Conservation (phyloP, 805 yeast genomes). For the Schwanniomyces occidentalis region DNA sequence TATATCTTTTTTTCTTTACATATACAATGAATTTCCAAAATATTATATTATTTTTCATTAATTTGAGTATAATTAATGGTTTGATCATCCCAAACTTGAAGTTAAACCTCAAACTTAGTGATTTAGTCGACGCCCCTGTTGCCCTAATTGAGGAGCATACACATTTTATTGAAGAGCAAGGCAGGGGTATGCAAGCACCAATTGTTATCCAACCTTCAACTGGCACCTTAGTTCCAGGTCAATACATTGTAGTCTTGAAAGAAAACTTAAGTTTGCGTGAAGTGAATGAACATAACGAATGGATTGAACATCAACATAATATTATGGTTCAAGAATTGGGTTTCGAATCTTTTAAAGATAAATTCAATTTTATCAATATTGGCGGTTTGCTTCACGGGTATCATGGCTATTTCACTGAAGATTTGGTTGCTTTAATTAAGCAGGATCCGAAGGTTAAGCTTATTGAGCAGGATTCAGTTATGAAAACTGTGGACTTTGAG, state of each 20-base stretch:
- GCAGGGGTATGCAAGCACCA: not conserved
- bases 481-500: slow-evolving; percentile 30
- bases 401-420: slow-evolving; percentile 64
- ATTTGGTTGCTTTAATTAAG: slow-evolving; percentile 13
- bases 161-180: not conserved
- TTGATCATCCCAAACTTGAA: slow-evolving; percentile 9
- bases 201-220: not conserved
- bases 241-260: slow-evolving; percentile 84
- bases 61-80: slow-evolving; percentile 6
- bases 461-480: slow-evolving; percentile 46
- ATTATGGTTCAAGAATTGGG: slow-evolving; percentile 6
- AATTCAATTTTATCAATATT: slow-evolving; percentile 56
- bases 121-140: not conserved
- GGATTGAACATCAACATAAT: slow-evolving; percentile 47
- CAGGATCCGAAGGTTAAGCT: slow-evolving; percentile 18
- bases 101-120: not conserved
- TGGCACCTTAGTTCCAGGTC: slow-evolving; percentile 53
- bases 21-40: slow-evolving; percentile 1
- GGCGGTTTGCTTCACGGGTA: slow-evolving; percentile 67
- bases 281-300: slow-evolving; percentile 59
- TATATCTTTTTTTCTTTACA: no score
- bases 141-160: not conserved
- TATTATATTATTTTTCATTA: not conserved
- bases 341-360: slow-evolving; percentile 32
- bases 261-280: slow-evolving; percentile 53